Base-by-base conservation (phyloP, 2,329 filamentous ascomycete genomes). In the Penicillium brevicompactum region DNA sequence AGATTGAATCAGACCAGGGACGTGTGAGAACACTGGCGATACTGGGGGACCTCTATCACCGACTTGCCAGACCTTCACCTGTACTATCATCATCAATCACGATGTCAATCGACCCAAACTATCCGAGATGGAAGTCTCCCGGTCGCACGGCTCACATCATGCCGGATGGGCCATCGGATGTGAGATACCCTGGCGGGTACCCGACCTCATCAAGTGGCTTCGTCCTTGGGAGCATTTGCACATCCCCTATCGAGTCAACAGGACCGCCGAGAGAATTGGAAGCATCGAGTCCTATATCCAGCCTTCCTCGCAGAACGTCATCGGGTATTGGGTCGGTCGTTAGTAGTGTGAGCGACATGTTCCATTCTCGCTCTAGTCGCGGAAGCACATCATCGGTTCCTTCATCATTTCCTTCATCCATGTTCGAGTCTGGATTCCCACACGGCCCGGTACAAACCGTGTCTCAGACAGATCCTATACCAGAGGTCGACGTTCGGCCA, bases 1-100 rank as follows among this genome's bases (percentile, higher is more conserved):
- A 73, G 51, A 55, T 62, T 14, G 66, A 70, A n/a, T 75, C 72
- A 4, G 72, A 77, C 38, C 63, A 67, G 5, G 69, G 68, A 51
- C 70, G 74, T n/a, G 59, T 69, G 8, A 65, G 69, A 48, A 69
- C 73, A 5, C 58, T 75, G 6, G 59, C 72, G 10, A 68, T 72
- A 40, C 59, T 77, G n/a, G 66, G 68, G 18, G 65, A 72, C 46
- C 54, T 75, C 16, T 69, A 71, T 32, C 69, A 74, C 53, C 61
- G 72, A 16, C 56, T 54, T 5, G 42, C 46, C 6, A 31, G 41
- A 24, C 22, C 51, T 5, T 40, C 46, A 10, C 31, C 41, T 18
- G 32, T 54, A n/a, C 40, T 40, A 3, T 22, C 40, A 14, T 27
- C 40, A 14, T 21, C 46, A 4, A 32, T 59, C 16, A 51, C 49